phyloP scores from a whole-genome alignment of 768 basidiomycete species.

The Trametes villosa region DNA sequence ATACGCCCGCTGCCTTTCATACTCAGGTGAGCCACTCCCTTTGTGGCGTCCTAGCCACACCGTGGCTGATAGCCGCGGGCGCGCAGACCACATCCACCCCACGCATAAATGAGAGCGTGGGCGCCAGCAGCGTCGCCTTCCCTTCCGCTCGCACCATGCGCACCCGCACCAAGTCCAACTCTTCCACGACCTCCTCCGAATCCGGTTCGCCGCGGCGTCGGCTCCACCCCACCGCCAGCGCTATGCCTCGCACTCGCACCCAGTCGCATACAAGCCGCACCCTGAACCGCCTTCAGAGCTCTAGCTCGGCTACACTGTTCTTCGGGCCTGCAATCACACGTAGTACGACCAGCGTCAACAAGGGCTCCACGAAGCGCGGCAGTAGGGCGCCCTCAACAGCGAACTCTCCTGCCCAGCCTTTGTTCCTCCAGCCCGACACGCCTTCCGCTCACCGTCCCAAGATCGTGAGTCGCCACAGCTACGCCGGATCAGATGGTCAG shows the following conservation, averaged over 20 bases:
- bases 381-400: constrained; percentile 5
- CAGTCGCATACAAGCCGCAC: constrained; percentile 41
- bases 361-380: not conserved
- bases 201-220: constrained; percentile 57
- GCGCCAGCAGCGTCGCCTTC: constrained; percentile 36
- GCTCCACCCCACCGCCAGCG: constrained; percentile 51
- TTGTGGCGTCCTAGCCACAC: constrained; percentile 16
- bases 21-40: constrained; percentile 24
- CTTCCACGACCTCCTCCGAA: constrained; percentile 51
- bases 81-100: constrained; percentile 17
- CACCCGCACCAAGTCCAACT: constrained; percentile 42
- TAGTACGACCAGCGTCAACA: not conserved
- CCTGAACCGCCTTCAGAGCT: constrained; percentile 57
- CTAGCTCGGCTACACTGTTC: constrained; percentile 63
- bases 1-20: constrained; percentile 37
- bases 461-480: constrained; percentile 62
- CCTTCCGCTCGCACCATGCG: constrained; percentile 42
- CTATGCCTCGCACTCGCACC: constrained; percentile 36
- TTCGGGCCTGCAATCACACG: constrained; percentile 60
- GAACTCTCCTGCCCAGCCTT: constrained; percentile 1
- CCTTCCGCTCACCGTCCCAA: constrained; percentile 33
- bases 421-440: constrained; percentile 21
- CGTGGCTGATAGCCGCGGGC: constrained; percentile 16
- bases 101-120: constrained; percentile 33
- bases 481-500: constrained; percentile 51